Percentiles rank a stretch among this genome's conserved stretches.
phyloP scores from a whole-genome alignment of 2,329 filamentous ascomycete species.

The Fusarium chlamydosporum region DNA sequence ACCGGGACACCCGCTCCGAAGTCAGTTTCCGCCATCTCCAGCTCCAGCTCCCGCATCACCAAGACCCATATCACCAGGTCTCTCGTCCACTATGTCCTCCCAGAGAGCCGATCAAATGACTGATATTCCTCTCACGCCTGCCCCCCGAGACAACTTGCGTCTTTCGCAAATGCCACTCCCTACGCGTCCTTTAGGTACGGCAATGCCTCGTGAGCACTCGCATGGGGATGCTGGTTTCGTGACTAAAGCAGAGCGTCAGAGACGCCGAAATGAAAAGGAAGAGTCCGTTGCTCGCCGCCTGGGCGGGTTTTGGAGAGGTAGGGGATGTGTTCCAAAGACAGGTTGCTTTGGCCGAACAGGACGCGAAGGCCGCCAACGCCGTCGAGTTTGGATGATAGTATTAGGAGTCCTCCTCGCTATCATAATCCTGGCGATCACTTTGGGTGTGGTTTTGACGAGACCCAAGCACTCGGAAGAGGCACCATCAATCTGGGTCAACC shows the following conservation, averaged over 20 bases:
- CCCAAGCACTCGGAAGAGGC: slow-evolving; percentile 43
- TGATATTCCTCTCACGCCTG: slow-evolving; percentile 69
- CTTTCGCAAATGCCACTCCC: slow-evolving; percentile 56
- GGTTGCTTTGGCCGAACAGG: slow-evolving; percentile 76
- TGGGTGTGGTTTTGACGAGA: slow-evolving; percentile 69
- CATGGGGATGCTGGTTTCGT: slow-evolving; percentile 57
- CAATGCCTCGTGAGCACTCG: slow-evolving; percentile 62
- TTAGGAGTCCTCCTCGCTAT: slow-evolving; percentile 65
- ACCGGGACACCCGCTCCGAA: slow-evolving; percentile 63
- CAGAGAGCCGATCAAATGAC: slow-evolving; percentile 72
- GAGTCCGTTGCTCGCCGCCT: slow-evolving; percentile 70
- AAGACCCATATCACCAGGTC: slow-evolving; percentile 72
- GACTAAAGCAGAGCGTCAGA: slow-evolving; percentile 65
- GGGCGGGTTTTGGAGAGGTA: slow-evolving; percentile 75
- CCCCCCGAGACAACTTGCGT: slow-evolving; percentile 42
- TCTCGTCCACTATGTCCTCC: slow-evolving; percentile 73
- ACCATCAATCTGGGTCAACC: slow-evolving; percentile 79
- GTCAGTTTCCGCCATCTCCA: slow-evolving; percentile 69
- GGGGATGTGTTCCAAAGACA: slow-evolving; percentile 72
- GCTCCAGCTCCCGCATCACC: slow-evolving; percentile 63
- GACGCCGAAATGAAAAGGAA: slow-evolving; percentile 74
- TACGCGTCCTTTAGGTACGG: slow-evolving; percentile 61
- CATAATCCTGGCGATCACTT: slow-evolving; percentile 69
- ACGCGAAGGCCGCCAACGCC: slow-evolving; percentile 73
- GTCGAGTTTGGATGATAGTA: slow-evolving; percentile 71